These are phyloP conservation scores for Aspergillus eucalypticola DNA, from an alignment of 2,329 filamentous ascomycete species.

Conservation along the genomic window DNA sequence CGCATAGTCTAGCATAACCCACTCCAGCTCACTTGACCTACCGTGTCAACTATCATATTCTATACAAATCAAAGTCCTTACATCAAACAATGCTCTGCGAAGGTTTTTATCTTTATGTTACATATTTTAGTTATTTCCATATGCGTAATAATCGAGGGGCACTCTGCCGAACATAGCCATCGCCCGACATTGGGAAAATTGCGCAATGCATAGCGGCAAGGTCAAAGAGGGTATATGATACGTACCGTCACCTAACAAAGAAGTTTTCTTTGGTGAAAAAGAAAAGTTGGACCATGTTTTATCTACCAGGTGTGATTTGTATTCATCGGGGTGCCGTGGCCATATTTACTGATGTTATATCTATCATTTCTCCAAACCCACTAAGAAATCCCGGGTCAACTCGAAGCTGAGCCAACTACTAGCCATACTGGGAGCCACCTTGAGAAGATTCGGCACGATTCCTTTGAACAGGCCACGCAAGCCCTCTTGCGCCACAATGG, in stretches of 20 bases:
- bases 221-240: too few relatives aligned
- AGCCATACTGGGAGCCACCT: constrained; percentile 97
- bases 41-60: too few relatives aligned
- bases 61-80: neutral
- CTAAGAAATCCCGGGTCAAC: constrained; percentile 81
- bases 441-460: constrained; percentile 90
- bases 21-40: neutral
- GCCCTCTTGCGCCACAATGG: constrained; percentile 83
- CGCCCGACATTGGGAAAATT: too few relatives aligned
- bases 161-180: too few relatives aligned
- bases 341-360: too few relatives aligned
- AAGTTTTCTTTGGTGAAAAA: too few relatives aligned
- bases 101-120: neutral
- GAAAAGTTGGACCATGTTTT: too few relatives aligned
- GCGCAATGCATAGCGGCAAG: too few relatives aligned
- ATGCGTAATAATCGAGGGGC: neutral
- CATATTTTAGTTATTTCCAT: neutral
- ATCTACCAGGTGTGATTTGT: too few relatives aligned
- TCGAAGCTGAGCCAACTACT: constrained; percentile 98
- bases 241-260: too few relatives aligned
- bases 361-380: constrained; percentile 52
- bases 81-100: neutral
- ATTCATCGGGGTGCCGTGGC: too few relatives aligned
- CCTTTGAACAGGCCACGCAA: constrained; percentile 89
- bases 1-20: neutral